Evolutionary conservation across 345 rosid genomes (phyloP), one percentile per base, ranked within the genome.

Genomic region (Murraya koenigii): DNA sequence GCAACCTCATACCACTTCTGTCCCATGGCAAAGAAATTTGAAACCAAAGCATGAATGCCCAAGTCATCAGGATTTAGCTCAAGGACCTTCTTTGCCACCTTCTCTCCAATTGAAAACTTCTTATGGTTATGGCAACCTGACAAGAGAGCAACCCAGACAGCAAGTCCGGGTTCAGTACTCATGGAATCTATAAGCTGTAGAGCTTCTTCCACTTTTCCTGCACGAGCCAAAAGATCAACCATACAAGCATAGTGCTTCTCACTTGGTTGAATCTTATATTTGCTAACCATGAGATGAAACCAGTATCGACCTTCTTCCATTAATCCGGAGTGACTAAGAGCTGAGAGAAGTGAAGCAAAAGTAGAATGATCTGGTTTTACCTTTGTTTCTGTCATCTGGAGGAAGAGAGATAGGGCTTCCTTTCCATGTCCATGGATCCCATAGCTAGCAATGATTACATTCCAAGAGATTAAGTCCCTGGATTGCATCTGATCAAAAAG

Each of bases 131-230:
- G 80, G 80, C 98, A 92, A 75, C 97, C 98, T 8, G 98, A 92
- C 62, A 92, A 85, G 77, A 94, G 93, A 66, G 98, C 86, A 67
- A 83, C 98, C 98, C 94, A 94, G 23, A 87, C 79, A 44, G 92
- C 85, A 6, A 81, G 68, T 59, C 88, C 90, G 0, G 82, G 86
- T 68, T 87, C 82, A 14, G 71, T 79, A 39, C 87, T 71, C 82
- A 80, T 89, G 6, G 94, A 85, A 69, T 80, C 71, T 72, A 92
- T 82, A 78, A 92, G 79, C 70, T 81, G 75, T 30, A 82, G 83
- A 72, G 98, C 94, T 77, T 90, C 91, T 84, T 88, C 89, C 2
- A 89, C 87, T 81, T 75, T 80, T 78, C 96, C 92, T 44, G 93
- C 89, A 63, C 94, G 91, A 59, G 94, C 86, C 52, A 88, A 82